phyloP scores from a whole-genome alignment of 2,329 filamentous ascomycete species.

The Aspergillus glaucus region DNA sequence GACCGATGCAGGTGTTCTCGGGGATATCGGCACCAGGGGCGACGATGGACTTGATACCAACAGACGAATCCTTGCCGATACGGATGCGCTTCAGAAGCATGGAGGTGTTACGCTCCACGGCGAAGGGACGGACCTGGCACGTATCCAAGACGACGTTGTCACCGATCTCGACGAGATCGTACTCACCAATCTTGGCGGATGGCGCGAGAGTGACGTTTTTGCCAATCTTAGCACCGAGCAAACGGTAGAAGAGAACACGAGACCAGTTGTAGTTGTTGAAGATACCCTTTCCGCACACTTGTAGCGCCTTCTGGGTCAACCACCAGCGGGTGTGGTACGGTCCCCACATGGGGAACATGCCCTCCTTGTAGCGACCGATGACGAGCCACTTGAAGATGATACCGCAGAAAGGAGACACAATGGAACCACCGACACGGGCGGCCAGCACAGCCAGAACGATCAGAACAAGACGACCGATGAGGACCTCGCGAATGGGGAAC shows the following conservation, averaged over 20 bases:
- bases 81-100: conserved; percentile 52
- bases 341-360: conserved; percentile 56
- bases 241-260: conserved; percentile 42
- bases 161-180: conserved; percentile 51
- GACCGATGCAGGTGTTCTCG: conserved; percentile 47
- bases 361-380: conserved; percentile 48
- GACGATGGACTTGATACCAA: conserved; percentile 47
- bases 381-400: conserved; percentile 51
- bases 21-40: conserved; percentile 47
- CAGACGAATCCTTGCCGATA: conserved; percentile 43
- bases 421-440: conserved; percentile 35
- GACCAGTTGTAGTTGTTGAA: conserved; percentile 25
- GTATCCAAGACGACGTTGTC: conserved; percentile 44
- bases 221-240: conserved; percentile 51
- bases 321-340: conserved; percentile 55
- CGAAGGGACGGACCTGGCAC: conserved; percentile 49
- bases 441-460: conserved; percentile 43
- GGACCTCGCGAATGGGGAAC: conserved; percentile 30
- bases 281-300: conserved; percentile 41
- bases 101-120: conserved; percentile 50
- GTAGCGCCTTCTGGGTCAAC: conserved; percentile 50
- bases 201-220: conserved; percentile 43
- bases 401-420: conserved; percentile 42
- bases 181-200: conserved; percentile 47
- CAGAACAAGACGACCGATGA: conserved; percentile 45